Evolutionary conservation across 1,139 yeast species (phyloP), one percentile per base, ranked within the genome.

Genomic region (Sugiyamaella xylanicola): DNA sequence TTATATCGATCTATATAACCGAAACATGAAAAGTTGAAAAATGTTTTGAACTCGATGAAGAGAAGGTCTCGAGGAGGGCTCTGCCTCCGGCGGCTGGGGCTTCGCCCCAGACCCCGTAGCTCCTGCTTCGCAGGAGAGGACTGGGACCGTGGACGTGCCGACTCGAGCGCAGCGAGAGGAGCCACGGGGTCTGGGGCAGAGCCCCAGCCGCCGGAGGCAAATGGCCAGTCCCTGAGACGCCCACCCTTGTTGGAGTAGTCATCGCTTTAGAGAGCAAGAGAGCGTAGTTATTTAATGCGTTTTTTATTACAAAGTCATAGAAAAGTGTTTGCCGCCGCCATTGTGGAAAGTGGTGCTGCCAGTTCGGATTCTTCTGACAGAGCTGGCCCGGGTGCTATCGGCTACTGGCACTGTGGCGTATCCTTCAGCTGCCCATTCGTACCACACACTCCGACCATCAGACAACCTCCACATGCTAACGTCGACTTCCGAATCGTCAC

Each of bases 391-490:
- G 3, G 35, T 32, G 36, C 37, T 29, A 2, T 13, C 41, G 25
- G 49, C 40, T n/a, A 32, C 32, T 8, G 48, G 15, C 2, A 58
- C 39, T 1, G 56, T 36, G 15, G 58, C 53, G 64, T 74, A 82
- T 4, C 80, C 72, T 62, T 84, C 86, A 22, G 80, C 73, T 1
- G 79, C 73, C 95, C 96, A 89, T 62, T 83, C 87, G 65, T 88
- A 89, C 91, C 92, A 86, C 0, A 85, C 84, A 41, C 72, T 72
- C 0, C 70, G 64, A 3, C 66, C 69, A 35, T 71, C 72, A 4
- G 73, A 63, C 45, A 71, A 69, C 43, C 85, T 69, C 74, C 79
- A 76, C 49, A 84, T 64, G 39, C 77, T 73, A 0, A 85, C 69
- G 41, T 79, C 79, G 5, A 86, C 62, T 52, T 77, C 84, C 3